Evolutionary conservation across 495 filamentous ascomycete species (phyloP).

Genomic region (Amniculicola lignicola): DNA sequence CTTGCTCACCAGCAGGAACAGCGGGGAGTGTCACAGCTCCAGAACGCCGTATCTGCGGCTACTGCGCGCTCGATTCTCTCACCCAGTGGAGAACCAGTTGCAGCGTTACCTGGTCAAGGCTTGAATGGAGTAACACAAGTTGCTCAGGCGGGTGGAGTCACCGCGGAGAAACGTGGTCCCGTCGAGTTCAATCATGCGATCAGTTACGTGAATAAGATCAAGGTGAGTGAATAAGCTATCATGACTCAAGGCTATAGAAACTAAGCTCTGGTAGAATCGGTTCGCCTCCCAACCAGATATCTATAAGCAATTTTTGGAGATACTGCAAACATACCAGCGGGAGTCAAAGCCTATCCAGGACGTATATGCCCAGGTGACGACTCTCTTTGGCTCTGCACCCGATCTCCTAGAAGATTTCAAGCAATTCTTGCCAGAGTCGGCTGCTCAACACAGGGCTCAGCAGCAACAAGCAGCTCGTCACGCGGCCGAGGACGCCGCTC

Average conservation of each 20-base stretch:
- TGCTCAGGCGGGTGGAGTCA: slow-evolving; percentile 53
- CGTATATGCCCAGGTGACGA: slow-evolving; percentile 96
- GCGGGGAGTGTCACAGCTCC: slow-evolving; percentile 73
- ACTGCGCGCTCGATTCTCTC: slow-evolving; percentile 44
- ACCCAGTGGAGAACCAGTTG: slow-evolving; percentile 43
- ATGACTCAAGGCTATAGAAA: background rate
- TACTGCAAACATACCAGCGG: slow-evolving; percentile 96
- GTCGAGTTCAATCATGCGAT: slow-evolving; percentile 99
- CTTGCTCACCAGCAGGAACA: slow-evolving; percentile 74
- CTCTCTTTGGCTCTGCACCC: slow-evolving; percentile 87
- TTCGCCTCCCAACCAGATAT: slow-evolving; percentile 94
- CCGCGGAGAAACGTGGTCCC: slow-evolving; percentile 80
- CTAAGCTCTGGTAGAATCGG: slow-evolving; percentile 62
- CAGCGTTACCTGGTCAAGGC: slow-evolving; percentile 45
- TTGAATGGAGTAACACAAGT: slow-evolving; percentile 46
- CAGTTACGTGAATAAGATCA: slow-evolving; percentile 99
- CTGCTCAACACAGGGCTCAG: slow-evolving; percentile 77
- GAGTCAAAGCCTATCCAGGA: slow-evolving; percentile 98
- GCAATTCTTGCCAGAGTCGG: slow-evolving; percentile 96
- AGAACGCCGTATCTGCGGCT: slow-evolving; percentile 67
- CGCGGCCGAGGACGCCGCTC: slow-evolving; percentile 64
- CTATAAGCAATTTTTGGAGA: slow-evolving; percentile 99
- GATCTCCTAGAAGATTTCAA: slow-evolving; percentile 98
- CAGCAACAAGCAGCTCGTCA: slow-evolving; percentile 56
- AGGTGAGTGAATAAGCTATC: slow-evolving; percentile 55